Base-by-base conservation (phyloP, 176 grass and related monocot species). In the Hyparrhenia diplandra region DNA sequence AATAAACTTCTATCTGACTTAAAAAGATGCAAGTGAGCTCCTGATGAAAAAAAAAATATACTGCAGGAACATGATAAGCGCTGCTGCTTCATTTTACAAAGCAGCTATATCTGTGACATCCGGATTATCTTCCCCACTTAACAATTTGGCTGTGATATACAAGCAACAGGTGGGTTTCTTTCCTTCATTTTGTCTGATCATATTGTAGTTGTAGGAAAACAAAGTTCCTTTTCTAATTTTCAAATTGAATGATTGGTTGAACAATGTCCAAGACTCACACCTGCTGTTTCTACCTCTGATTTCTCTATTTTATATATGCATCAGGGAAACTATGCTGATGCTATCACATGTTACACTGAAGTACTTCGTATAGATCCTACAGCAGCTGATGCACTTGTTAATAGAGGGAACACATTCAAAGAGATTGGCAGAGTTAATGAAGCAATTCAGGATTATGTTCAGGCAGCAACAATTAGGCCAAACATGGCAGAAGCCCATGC, bases 321-420 rank as follows among this genome's bases (percentile, higher is more conserved):
- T 18, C 89, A 97, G 94, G 94, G 94, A 74, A 97, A 97, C 74
- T 93, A 97, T 86, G 86, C 91, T 74, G 94, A 97, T 59, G 91
- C 94, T 62, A 93, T 97, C 61, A 64, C 87, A 58, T 97, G 94
- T 62, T 97, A 97, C 63, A 93, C 92, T 59, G 91, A 91, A 80
- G 88, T 97, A 64, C 88, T 93, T 40, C 82, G 79, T 36, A 87
- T 93, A 87, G 94, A 97, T 87, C 94, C 94, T 43, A 69, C 34
- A 8, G 94, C 94, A 40, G 94, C 91, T 67, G 94, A 97, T 89
- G 94, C 88, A 23, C 75, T 97, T 34, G 94, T 97, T 68, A 97
- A 97, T 85, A 91, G 94, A 66, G 94, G 94, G 40, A 97, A 97
- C n/a, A 93, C 91, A 14, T 97, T 97, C 71, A 97, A 97, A 75